Evolutionary conservation across 139 green algal species (phyloP).

Genomic region (Tetraselmis striata): DNA sequence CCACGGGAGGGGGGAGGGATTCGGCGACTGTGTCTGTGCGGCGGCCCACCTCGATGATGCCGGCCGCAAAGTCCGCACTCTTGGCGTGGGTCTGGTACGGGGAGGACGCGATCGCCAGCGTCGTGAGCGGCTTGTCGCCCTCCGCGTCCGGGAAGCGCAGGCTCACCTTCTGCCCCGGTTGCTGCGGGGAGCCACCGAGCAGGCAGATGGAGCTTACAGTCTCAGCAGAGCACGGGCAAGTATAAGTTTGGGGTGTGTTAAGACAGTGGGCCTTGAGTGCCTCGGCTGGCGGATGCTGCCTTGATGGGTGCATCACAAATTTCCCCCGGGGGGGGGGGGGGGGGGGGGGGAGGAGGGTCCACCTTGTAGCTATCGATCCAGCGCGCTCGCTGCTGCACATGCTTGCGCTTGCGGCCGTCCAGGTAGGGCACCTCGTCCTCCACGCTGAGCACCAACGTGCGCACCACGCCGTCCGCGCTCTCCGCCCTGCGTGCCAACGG

Average conservation of each 20-base stretch:
- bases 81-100: slow-evolving; percentile 56
- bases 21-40: no score
- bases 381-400: slow-evolving; percentile 33
- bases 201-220: not conserved
- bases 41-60: slow-evolving; percentile 62
- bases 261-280: not conserved
- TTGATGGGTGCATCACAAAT: slow-evolving; percentile 37
- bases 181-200: slow-evolving; percentile 3
- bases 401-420: slow-evolving; percentile 55
- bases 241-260: no score
- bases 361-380: slow-evolving; percentile 73
- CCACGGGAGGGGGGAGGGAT: no score
- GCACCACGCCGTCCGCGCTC: slow-evolving; percentile 28
- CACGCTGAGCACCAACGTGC: slow-evolving; percentile 35
- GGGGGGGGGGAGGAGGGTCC: not conserved
- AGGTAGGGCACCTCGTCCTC: slow-evolving; percentile 49
- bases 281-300: not conserved
- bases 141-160: slow-evolving; percentile 1
- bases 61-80: slow-evolving; percentile 55
- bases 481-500: slow-evolving; percentile 18
- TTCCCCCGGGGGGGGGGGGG: slow-evolving; percentile 28
- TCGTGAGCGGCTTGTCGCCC: not conserved
- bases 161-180: slow-evolving; percentile 16
- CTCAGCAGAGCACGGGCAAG: not conserved
- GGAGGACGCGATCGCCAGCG: slow-evolving; percentile 43